These are phyloP conservation scores for Heritiera fomes DNA, from an alignment of 345 rosid species.

Conservation along the genomic window DNA sequence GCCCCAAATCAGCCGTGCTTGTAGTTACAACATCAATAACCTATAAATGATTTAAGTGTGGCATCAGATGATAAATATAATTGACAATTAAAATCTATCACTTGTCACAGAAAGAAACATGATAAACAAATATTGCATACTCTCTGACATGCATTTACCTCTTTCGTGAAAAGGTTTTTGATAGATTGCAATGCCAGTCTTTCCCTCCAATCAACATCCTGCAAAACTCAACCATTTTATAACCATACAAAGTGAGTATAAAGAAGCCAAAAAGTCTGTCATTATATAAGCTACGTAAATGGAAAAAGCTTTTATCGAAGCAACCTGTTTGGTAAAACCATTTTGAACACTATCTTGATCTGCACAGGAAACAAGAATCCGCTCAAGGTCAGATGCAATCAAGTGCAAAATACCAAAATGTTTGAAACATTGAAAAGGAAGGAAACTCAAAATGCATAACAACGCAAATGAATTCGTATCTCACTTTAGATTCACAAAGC, in stretches of 20 bases:
- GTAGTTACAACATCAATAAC: constrained; percentile 65
- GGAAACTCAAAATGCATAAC: neutral
- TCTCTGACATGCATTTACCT: constrained; percentile 50
- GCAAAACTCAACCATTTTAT: constrained; percentile 31
- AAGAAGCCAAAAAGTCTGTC: constrained; percentile 6
- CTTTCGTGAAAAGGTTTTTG: constrained; percentile 70
- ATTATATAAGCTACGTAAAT: constrained; percentile 2
- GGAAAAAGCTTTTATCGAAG: constrained; percentile 16
- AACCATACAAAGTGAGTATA: neutral
- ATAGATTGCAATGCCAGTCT: constrained; percentile 64
- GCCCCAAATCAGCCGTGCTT: constrained; percentile 80
- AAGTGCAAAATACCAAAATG: neutral
- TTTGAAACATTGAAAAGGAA: neutral
- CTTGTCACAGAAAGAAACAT: neutral
- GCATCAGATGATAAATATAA: constrained; percentile 17
- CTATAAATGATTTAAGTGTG: constrained; percentile 36
- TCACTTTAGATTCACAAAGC: constrained; percentile 11
- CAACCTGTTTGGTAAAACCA: constrained; percentile 56
- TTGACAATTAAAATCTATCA: neutral
- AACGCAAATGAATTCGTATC: neutral
- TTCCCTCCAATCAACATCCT: constrained; percentile 89
- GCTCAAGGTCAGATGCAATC: constrained; percentile 8
- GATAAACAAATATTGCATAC: neutral
- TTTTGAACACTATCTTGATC: constrained; percentile 41
- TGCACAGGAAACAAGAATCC: constrained; percentile 37